Evolutionary conservation across 2,329 filamentous ascomycete species (phyloP).

Genomic region (Aspergillus versicolor): DNA sequence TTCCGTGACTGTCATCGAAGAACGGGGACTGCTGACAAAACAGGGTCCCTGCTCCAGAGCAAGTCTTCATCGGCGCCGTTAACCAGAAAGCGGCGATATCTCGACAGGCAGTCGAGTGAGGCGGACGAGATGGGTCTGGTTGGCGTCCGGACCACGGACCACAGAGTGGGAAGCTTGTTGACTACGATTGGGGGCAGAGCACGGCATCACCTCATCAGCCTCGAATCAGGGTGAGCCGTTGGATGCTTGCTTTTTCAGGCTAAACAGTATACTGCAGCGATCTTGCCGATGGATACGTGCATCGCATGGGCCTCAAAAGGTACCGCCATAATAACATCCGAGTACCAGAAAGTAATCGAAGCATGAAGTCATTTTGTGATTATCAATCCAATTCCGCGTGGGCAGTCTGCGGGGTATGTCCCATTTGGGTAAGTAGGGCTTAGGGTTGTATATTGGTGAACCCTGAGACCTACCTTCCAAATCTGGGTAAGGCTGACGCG

Average conservation of each 20-base stretch:
- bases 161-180: slow-evolving; percentile 7
- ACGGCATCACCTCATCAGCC: slow-evolving; percentile 3
- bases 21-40: slow-evolving; percentile 31
- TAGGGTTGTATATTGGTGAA: slow-evolving; percentile 1
- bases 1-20: slow-evolving; percentile 14
- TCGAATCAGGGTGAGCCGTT: slow-evolving; percentile 3
- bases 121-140: slow-evolving; percentile 6
- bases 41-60: neutral
- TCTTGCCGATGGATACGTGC: neutral
- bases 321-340: neutral
- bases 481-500: slow-evolving; percentile 25
- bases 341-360: neutral
- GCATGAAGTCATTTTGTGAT: slow-evolving; percentile 9
- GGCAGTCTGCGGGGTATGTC: neutral
- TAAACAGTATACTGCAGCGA: neutral
- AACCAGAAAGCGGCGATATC: slow-evolving; percentile 2
- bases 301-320: neutral
- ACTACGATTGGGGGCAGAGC: slow-evolving; percentile 3
- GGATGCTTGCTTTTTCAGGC: slow-evolving; percentile 9
- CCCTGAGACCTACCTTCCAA: slow-evolving; percentile 31
- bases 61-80: neutral
- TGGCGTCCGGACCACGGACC: slow-evolving; percentile 4
- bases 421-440: slow-evolving; percentile 19
- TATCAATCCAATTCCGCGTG: neutral
- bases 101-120: slow-evolving; percentile 1